Percentiles rank a stretch among this genome's conserved stretches.
Evolutionary conservation across 352 stramenopile genomes (phyloP).

Genomic region (Globisporangium camurandrum): DNA sequence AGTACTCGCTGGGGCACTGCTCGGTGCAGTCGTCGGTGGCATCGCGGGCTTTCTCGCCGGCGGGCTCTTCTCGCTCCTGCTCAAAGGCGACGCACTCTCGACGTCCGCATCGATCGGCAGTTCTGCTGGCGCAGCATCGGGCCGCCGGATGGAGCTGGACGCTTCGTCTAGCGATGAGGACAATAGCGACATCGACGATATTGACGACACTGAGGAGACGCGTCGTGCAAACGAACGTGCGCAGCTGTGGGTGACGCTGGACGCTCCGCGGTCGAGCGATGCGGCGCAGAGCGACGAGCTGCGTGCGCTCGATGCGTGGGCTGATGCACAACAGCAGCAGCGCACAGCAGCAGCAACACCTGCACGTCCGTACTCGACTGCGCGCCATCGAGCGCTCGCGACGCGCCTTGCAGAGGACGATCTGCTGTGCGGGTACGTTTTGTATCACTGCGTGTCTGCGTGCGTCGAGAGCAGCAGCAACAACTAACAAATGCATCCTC

Average conservation of each 20-base stretch:
- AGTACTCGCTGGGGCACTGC: conserved; percentile 49
- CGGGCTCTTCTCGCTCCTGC: conserved; percentile 50
- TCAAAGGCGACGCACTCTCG: conserved; percentile 46
- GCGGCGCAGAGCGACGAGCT: conserved; percentile 29
- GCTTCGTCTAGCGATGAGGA: neutral
- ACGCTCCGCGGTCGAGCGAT: conserved; percentile 7
- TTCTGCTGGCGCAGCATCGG: neutral
- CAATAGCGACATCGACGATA: conserved; percentile 1
- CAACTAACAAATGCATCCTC: neutral
- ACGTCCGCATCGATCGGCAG: conserved; percentile 16
- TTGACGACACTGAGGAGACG: neutral
- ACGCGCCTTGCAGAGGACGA: conserved; percentile 51
- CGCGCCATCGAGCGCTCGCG: conserved; percentile 40
- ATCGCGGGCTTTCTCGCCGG: conserved; percentile 53
- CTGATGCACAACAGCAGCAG: conserved; percentile 29
- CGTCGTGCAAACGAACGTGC: conserved; percentile 20
- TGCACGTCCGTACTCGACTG: conserved; percentile 35
- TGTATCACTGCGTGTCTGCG: neutral
- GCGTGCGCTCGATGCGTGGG: conserved; percentile 38
- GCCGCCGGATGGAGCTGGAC: too few species aligned
- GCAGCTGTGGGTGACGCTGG: conserved; percentile 33
- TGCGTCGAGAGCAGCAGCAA: neutral
- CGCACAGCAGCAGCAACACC: conserved; percentile 23
- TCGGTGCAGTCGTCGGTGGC: conserved; percentile 48
- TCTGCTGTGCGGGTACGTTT: conserved; percentile 43